phyloP scores from a whole-genome alignment of 495 filamentous ascomycete genomes.

The Podospora conica region DNA sequence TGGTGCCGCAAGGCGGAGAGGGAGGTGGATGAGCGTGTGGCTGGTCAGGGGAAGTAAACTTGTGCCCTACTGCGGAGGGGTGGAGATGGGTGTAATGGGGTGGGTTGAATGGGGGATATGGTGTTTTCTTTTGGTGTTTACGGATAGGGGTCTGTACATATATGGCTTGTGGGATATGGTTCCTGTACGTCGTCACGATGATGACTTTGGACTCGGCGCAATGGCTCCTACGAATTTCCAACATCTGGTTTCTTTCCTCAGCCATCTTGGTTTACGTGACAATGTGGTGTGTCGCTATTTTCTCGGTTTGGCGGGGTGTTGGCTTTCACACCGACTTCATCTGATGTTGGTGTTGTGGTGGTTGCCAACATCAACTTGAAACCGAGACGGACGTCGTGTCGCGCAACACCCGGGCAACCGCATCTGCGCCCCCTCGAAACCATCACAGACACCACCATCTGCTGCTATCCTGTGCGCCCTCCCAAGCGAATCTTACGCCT shows the following conservation, averaged over 20 bases:
- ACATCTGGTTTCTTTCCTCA: not conserved
- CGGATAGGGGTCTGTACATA: not conserved
- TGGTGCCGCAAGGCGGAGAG: constrained; percentile 36
- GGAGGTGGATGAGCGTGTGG: constrained; percentile 24
- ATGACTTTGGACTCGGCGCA: not conserved
- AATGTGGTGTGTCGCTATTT: too few species aligned
- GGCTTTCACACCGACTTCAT: not conserved
- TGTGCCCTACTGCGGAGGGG: constrained; percentile 10
- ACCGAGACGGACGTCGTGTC: not conserved
- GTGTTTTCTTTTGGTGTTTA: not conserved
- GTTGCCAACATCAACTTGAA: not conserved
- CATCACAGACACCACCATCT: not conserved
- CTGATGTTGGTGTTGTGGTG: not conserved
- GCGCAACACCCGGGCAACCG: not conserved
- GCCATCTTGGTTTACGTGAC: not conserved
- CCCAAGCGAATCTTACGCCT: not conserved
- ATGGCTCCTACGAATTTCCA: not conserved
- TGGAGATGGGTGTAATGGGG: not conserved
- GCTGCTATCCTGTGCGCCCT: not conserved
- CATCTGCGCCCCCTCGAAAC: not conserved
- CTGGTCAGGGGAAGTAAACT: constrained; percentile 20
- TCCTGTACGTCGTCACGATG: not conserved
- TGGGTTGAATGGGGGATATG: not conserved
- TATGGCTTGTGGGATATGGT: not conserved
- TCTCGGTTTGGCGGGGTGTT: too few species aligned